Base-by-base conservation (phyloP, 371 early-diverging fungal genomes). In the Mortierella sp. region DNA sequence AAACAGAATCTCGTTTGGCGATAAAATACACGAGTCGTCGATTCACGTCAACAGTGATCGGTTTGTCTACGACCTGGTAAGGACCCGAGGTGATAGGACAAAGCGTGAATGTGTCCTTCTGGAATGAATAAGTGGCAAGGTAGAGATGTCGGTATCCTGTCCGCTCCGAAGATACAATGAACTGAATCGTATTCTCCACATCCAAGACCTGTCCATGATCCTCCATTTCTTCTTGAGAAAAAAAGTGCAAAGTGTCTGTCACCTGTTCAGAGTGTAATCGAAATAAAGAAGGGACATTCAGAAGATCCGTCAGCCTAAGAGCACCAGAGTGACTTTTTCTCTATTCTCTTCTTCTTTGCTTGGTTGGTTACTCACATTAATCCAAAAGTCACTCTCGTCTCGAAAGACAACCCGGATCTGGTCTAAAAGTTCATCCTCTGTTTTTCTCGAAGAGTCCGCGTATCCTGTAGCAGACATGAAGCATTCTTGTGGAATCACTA, bases 61-160 rank as follows among this genome's bases (percentile, higher is more conserved):
- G 86, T 60, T 81, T 70, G 69, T 93, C 92, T 9, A 81, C 76
- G 7, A 92, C 86, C 23, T 88, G 86, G 85, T 90, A 91, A 14
- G 82, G 72, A 1, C 90, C 90, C 25, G 85, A 81, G 11, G 76
- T 75, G 23, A 79, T 81, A 5, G 77, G 75, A 9, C 55, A 43
- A 14, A 84, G 28, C n/a, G 66, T 43, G 9, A 37, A 37, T 6
- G 69, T 48, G 25, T 59, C 70, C 11, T 58, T 29, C 15, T 55
- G 45, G 29, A 82, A 75, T 1, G 70, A 70, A 28, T 79, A 55
- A 16, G 76, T 81, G 2, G 86, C 84, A 7, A 83, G 70, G 68
- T 91, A 92, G 25, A 95, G 72, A 70, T 95, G 94, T 26, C 92
- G 86, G 65, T 82, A 92, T 1, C 93, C 93, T 18, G 85, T 81